Evolutionary conservation across 2,329 filamentous ascomycete genomes (phyloP).

Genomic region (Alternaria tenuissima): DNA sequence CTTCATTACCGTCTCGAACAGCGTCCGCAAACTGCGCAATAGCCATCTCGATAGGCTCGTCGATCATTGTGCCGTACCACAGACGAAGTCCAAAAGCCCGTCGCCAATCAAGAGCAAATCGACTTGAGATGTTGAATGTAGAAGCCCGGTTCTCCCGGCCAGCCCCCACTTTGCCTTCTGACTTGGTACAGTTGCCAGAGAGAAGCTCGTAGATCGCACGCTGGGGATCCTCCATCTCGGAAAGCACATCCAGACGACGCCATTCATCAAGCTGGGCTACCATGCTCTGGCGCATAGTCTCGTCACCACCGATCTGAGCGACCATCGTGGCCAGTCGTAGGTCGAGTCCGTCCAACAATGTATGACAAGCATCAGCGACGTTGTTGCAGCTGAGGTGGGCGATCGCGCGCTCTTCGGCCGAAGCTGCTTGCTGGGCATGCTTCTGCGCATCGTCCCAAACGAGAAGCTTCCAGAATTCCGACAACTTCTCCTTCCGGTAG

Average conservation of each 20-base stretch:
- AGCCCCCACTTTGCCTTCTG: constrained; percentile 76
- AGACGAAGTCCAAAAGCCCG: constrained; percentile 90
- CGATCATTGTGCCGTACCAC: constrained; percentile 80
- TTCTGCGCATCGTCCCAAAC: constrained; percentile 51
- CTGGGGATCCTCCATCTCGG: constrained; percentile 85
- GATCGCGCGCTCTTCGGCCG: constrained; percentile 83
- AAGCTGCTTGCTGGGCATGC: constrained; percentile 65
- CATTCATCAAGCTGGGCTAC: constrained; percentile 82
- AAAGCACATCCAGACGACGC: constrained; percentile 81
- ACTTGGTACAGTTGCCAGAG: constrained; percentile 84
- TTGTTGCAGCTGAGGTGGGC: constrained; percentile 80
- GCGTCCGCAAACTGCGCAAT: constrained; percentile 78
- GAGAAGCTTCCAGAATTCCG: constrained; percentile 67
- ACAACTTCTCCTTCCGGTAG: constrained; percentile 68
- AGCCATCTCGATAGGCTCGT: constrained; percentile 75
- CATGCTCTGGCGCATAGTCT: constrained; percentile 74
- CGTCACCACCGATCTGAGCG: constrained; percentile 81
- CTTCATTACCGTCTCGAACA: constrained; percentile 73
- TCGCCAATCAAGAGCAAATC: constrained; percentile 90
- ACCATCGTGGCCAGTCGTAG: constrained; percentile 86
- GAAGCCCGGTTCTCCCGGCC: constrained; percentile 81
- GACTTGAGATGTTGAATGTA: constrained; percentile 81
- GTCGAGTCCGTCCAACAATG: constrained; percentile 77
- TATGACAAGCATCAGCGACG: constrained; percentile 81
- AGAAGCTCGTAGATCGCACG: constrained; percentile 90